phyloP scores from a whole-genome alignment of 768 basidiomycete species.

The Mycena polygramma region DNA sequence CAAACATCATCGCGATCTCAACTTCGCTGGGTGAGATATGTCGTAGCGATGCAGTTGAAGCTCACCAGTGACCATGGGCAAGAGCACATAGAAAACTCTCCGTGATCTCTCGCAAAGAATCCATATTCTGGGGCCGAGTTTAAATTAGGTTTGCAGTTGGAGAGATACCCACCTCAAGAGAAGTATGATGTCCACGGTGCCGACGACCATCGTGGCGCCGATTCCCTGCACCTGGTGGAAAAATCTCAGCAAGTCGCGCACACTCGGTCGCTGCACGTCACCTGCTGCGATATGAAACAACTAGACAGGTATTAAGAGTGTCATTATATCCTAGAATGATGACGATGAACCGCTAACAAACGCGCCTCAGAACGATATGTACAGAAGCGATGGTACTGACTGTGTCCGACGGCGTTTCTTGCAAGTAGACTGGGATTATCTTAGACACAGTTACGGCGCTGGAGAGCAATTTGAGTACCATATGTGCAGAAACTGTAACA shows the following conservation, averaged over 20 bases:
- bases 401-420: background rate
- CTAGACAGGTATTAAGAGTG: background rate
- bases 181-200: slow-evolving; percentile 1
- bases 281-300: slow-evolving; percentile 1
- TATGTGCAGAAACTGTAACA: background rate
- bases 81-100: background rate
- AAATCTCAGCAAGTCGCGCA: background rate
- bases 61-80: slow-evolving; percentile 16
- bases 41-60: background rate
- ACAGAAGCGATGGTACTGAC: background rate
- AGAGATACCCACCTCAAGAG: background rate
- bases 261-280: background rate
- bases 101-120: slow-evolving; percentile 13
- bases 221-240: slow-evolving; percentile 3
- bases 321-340: background rate
- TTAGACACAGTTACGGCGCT: background rate
- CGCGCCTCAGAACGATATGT: background rate
- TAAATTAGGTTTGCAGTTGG: no score
- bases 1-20: slow-evolving; percentile 5
- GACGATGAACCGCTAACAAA: background rate
- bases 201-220: background rate
- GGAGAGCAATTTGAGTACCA: background rate
- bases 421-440: background rate
- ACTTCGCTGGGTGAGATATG: background rate
- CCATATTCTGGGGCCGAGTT: slow-evolving; percentile 5